Percentiles rank a stretch among this genome's conserved stretches.
phyloP scores from a whole-genome alignment of 2,329 filamentous ascomycete species.

The Xylogone sp. region DNA sequence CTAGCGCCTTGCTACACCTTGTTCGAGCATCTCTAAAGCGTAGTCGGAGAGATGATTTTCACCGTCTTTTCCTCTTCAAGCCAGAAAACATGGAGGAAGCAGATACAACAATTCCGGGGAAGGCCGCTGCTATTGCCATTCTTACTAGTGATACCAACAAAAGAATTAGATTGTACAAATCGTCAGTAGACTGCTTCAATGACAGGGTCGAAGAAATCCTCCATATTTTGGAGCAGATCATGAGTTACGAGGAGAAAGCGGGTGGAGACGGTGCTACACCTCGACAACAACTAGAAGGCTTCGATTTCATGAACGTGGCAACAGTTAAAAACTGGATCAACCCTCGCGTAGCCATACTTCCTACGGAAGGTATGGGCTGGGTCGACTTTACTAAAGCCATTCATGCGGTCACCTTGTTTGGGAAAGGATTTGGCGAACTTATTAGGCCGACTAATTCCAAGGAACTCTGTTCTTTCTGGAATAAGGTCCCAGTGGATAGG shows the following conservation, averaged over 20 bases:
- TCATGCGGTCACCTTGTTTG: constrained; percentile 7
- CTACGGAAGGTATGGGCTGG: constrained; percentile 3
- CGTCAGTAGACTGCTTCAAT: too few species aligned
- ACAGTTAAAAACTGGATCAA: background rate
- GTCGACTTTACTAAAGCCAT: constrained; percentile 2
- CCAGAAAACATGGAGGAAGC: background rate
- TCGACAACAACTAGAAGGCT: constrained; percentile 1
- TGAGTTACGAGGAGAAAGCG: constrained; percentile 4
- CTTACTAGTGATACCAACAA: background rate
- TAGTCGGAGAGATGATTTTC: constrained; percentile 5
- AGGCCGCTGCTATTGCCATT: too few species aligned
- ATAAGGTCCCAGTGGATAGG: constrained; percentile 1
- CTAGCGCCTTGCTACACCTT: constrained; percentile 21
- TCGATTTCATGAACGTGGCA: constrained; percentile 9
- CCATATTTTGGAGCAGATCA: constrained; percentile 6
- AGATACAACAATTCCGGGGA: too few species aligned
- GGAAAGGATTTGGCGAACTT: constrained; percentile 6
- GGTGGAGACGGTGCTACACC: too few species aligned
- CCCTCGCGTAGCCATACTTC: constrained; percentile 1
- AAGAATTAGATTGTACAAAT: background rate
- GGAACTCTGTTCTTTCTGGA: constrained; percentile 4
- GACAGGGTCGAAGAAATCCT: too few species aligned
- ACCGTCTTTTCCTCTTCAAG: background rate
- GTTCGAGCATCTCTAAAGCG: constrained; percentile 15
- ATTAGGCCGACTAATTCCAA: constrained; percentile 1